Evolutionary conservation across 371 early-diverging fungal species (phyloP).

Genomic region (Mitosporidium daphniae): DNA sequence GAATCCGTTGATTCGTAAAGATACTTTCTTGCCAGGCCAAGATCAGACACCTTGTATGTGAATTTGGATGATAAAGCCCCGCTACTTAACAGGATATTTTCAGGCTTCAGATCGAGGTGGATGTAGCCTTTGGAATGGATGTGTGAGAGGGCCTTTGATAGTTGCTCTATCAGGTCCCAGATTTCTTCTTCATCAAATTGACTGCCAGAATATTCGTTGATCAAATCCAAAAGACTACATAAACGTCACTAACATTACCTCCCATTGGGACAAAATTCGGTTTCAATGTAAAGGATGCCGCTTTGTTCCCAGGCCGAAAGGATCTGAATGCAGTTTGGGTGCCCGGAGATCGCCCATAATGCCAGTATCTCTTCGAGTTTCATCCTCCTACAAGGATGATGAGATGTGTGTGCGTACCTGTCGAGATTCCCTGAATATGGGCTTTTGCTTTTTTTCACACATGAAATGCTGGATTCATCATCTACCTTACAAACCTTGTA

Average conservation of each 20-base stretch:
- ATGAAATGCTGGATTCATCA: constrained; percentile 16
- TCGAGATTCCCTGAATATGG: neutral
- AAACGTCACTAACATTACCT: constrained; percentile 12
- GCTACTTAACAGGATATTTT: constrained; percentile 27
- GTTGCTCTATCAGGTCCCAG: constrained; percentile 30
- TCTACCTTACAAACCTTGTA: constrained; percentile 17
- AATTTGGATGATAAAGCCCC: no score
- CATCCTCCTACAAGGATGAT: constrained; percentile 8
- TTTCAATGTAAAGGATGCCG: constrained; percentile 41
- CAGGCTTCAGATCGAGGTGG: constrained; percentile 58
- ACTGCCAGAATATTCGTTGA: constrained; percentile 6
- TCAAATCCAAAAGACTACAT: constrained; percentile 4
- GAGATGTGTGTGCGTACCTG: neutral
- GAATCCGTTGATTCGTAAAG: no score
- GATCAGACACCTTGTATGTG: constrained; percentile 43
- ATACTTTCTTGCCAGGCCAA: constrained; percentile 28
- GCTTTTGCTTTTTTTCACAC: constrained; percentile 24
- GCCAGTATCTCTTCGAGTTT: constrained; percentile 37
- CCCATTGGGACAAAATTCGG: constrained; percentile 37
- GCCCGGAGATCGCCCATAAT: constrained; percentile 17
- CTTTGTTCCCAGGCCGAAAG: constrained; percentile 54
- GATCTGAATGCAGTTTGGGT: constrained; percentile 21
- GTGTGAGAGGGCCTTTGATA: constrained; percentile 16
- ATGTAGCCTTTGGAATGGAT: constrained; percentile 25
- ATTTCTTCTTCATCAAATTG: constrained; percentile 18